Evolutionary conservation across 208 protist genomes (phyloP).

Genomic region (Herpetomonas tarakana): DNA sequence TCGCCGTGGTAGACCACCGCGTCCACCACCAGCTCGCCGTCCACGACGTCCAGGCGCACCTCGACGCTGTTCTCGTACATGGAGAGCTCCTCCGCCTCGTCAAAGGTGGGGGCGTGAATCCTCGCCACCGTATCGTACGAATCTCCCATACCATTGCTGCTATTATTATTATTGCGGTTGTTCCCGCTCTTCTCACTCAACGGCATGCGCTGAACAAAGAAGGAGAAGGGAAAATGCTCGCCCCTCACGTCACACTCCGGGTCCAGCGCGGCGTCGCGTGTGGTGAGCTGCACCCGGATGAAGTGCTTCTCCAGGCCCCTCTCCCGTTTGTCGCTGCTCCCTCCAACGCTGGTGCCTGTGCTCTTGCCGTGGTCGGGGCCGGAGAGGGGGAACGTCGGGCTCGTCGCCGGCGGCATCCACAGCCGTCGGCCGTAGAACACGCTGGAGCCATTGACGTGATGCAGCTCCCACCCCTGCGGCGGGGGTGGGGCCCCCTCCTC

Average conservation of each 20-base stretch:
- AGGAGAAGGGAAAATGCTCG: conserved; percentile 86
- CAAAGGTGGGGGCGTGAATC: conserved; percentile 2
- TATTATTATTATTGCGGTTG: too few relatives aligned
- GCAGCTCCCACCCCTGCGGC: conserved; percentile 69
- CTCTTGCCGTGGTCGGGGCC: not conserved
- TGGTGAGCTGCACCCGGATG: conserved; percentile 72
- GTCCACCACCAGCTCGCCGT: conserved; percentile 75
- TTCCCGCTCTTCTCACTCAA: too few relatives aligned
- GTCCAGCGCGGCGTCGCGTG: conserved; percentile 77
- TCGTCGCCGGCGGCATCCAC: conserved; percentile 46
- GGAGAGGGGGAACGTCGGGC: not conserved
- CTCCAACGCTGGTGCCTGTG: not conserved
- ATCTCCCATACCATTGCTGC: not conserved
- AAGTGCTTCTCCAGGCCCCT: conserved; percentile 56
- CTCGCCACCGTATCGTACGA: not conserved
- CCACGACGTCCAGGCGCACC: conserved; percentile 70
- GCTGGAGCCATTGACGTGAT: conserved; percentile 63
- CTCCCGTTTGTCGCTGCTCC: not conserved
- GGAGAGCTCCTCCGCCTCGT: conserved; percentile 27
- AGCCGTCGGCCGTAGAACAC: conserved; percentile 68
- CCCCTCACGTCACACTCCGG: conserved; percentile 83
- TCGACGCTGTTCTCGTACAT: conserved; percentile 76
- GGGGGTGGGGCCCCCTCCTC: conserved; percentile 60
- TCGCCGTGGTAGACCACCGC: conserved; percentile 65
- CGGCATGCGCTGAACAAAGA: conserved; percentile 59